Base-by-base conservation (phyloP, 1,139 yeast genomes). In the Scheffersomyces segobiensis region DNA sequence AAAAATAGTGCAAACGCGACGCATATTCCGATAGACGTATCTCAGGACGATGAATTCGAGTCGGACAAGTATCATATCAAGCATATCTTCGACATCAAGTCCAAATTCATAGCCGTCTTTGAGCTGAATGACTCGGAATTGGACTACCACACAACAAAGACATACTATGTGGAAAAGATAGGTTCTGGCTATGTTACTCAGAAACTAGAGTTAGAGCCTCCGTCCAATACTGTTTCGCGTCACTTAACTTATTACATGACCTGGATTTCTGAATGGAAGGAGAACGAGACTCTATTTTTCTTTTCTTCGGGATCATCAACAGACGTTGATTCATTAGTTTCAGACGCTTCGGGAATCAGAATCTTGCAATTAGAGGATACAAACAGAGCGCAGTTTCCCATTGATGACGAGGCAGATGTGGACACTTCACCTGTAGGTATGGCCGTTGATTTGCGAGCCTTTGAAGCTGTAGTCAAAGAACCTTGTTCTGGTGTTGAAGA, bases 401-500 rank as follows among this genome's bases (percentile, higher is more conserved):
- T 91, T 62, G 84, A 84, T 67, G 87, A 84, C 18, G 87, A 81
- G 1, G 74, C 87, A 0, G 85, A 83, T 49, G 88, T 84, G 55
- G 97, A 91, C 67, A 82, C 89, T 5, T 83, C 90, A 1, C 87
- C 93, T 0, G 75, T 89, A 21, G 97, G 97, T 1, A 64, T 89
- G 46, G 86, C 84, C 0, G 56, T 91, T 3, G 96, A 91, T 67
- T 66, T 87, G 18, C 74, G 82, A 6, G 75, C 85, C 5, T 68
- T 71, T 1, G 78, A 77, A 6, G 58, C 65, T 0, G 57, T 55
- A 1, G 85, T 87, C 1, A 56, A 67, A 3, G 81, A 83, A 39
- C 91, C 95, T 0, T 83, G 87, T 62, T 71, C 76, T 12, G 87
- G 87, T 5, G 80, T 88, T 4, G 91, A 88, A 2, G 75, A 73